phyloP scores from a whole-genome alignment of 192 early-diverging fungal species.

The Geranomyces michiganensis region DNA sequence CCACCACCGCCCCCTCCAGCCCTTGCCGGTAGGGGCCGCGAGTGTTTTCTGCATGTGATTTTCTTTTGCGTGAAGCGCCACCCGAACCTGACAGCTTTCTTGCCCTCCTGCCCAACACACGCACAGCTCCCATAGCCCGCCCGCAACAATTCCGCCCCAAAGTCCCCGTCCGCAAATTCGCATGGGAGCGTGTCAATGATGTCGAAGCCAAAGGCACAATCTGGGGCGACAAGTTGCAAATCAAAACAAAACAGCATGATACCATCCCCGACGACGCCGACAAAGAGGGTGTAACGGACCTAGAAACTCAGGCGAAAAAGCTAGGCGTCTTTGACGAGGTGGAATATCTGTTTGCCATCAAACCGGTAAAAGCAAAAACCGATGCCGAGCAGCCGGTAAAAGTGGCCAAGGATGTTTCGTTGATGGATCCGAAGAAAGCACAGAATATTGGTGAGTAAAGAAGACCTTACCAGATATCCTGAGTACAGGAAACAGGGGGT shows the following conservation, averaged over 20 bases:
- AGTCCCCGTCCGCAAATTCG: conserved; percentile 40
- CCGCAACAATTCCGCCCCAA: conserved; percentile 42
- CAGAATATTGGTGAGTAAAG: conserved; percentile 51
- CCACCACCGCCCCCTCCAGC: conserved; percentile 34
- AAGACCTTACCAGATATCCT: not conserved
- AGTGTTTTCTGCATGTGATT: no score
- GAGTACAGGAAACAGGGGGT: no score
- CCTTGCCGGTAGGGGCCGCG: not conserved
- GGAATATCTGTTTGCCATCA: conserved; percentile 41
- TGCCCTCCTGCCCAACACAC: no score
- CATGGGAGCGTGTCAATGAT: conserved; percentile 51
- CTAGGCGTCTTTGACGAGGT: conserved; percentile 46
- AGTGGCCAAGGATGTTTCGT: conserved; percentile 24
- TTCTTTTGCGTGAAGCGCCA: no score
- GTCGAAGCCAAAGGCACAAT: conserved; percentile 34
- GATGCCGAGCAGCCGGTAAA: not conserved
- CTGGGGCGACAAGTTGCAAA: conserved; percentile 36
- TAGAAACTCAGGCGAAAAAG: conserved; percentile 40
- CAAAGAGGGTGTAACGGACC: conserved; percentile 1
- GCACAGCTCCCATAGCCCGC: conserved; percentile 14
- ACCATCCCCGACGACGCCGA: not conserved
- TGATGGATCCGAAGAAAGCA: conserved; percentile 51
- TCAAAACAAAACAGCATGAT: conserved; percentile 19
- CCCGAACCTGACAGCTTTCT: conserved; percentile 1
- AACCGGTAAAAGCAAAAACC: conserved; percentile 5